Evolutionary conservation across 441 rosid genomes (phyloP).

Genomic region (Cnidoscolus chayamansa): DNA sequence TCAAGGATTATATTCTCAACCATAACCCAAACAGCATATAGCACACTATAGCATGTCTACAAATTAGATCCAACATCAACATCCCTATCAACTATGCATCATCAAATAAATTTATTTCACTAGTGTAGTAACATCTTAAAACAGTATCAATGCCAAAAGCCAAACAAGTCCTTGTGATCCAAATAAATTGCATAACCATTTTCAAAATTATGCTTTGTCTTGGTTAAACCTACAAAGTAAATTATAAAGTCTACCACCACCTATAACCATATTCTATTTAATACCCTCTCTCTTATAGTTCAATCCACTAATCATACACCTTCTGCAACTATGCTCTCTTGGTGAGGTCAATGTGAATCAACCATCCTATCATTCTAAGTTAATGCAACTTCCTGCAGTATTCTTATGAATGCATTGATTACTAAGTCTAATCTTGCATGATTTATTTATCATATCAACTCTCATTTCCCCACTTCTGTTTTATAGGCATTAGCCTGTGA

Average conservation of each 20-base stretch:
- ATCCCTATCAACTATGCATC: not conserved
- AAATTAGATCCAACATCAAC: not conserved
- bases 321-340: not conserved
- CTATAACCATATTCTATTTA: not conserved
- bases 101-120: not conserved
- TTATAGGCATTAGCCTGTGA: not conserved
- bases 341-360: not conserved
- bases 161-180: not conserved
- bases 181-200: not conserved
- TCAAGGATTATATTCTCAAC: not conserved
- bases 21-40: not conserved
- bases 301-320: not conserved
- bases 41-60: too few relatives aligned
- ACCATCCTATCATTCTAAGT: not conserved
- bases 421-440: not conserved
- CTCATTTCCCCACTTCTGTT: not conserved
- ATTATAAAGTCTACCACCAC: not conserved
- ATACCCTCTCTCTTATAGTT: not conserved
- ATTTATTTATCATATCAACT: not conserved
- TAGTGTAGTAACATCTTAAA: not conserved
- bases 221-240: not conserved
- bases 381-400: not conserved
- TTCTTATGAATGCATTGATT: not conserved
- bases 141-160: not conserved
- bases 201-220: not conserved